Evolutionary conservation across 768 basidiomycete genomes (phyloP).

Genomic region (Amylocystis lapponica): DNA sequence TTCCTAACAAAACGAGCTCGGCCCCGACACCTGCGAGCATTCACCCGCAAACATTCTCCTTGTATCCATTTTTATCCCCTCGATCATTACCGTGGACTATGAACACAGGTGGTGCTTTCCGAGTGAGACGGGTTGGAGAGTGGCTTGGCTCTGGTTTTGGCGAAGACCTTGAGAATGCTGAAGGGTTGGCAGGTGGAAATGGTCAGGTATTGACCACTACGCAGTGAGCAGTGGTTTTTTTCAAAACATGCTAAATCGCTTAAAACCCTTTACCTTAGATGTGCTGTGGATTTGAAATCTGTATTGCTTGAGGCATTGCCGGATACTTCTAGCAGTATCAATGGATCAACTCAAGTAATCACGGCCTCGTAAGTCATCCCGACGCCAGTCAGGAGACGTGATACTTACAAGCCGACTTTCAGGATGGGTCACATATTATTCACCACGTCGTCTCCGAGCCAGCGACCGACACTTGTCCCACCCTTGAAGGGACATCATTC

Average conservation of each 20-base stretch:
- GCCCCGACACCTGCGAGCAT: slow-evolving; percentile 6
- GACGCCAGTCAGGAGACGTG: neutral
- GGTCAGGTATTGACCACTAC: slow-evolving; percentile 29
- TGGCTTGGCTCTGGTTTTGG: slow-evolving; percentile 40
- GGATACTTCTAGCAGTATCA: no score
- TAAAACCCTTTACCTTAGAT: slow-evolving; percentile 1
- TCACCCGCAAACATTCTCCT: slow-evolving; percentile 43
- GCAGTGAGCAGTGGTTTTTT: slow-evolving; percentile 24
- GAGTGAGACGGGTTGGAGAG: slow-evolving; percentile 57
- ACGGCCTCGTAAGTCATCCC: slow-evolving; percentile 22
- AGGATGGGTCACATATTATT: slow-evolving; percentile 64
- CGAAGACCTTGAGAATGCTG: slow-evolving; percentile 32
- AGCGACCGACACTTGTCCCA: slow-evolving; percentile 36
- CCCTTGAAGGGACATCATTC: slow-evolving; percentile 39
- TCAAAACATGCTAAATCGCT: no score
- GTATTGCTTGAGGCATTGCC: slow-evolving; percentile 5
- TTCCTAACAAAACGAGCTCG: slow-evolving; percentile 9
- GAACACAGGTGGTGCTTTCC: slow-evolving; percentile 40
- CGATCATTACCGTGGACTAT: slow-evolving; percentile 45
- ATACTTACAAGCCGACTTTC: slow-evolving; percentile 3
- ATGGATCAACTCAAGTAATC: no score
- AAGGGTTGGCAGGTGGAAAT: slow-evolving; percentile 32
- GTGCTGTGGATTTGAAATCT: slow-evolving; percentile 6
- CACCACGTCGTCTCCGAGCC: slow-evolving; percentile 28
- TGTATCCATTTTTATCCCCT: slow-evolving; percentile 60